A percentile compares a stretch with the other conserved stretches of the same genome.
These are phyloP conservation scores for Nicotiana tabacum DNA, from an alignment of 257 asterid genomes.

Conservation along the genomic window DNA sequence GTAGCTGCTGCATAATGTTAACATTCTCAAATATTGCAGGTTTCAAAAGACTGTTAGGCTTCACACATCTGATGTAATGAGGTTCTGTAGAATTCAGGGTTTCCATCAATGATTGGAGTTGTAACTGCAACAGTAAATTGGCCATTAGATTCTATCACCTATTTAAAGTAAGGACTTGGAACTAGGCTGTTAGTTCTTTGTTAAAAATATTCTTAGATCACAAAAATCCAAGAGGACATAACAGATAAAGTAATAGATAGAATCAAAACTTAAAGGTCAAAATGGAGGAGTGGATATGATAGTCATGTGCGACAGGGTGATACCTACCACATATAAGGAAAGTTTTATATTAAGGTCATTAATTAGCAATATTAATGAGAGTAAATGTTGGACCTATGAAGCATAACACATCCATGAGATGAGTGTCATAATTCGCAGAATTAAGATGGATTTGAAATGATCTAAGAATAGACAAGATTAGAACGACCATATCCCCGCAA, in stretches of 20 bases:
- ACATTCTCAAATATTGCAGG: conserved; percentile 88
- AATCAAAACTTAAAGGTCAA: not conserved
- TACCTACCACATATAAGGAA: not conserved
- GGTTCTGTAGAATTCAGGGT: conserved; percentile 94
- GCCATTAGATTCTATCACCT: conserved; percentile 24
- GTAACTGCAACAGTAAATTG: conserved; percentile 52
- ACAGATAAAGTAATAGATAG: not conserved
- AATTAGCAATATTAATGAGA: not conserved
- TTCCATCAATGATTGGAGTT: conserved; percentile 96
- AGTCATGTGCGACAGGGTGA: not conserved
- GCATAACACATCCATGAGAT: not conserved
- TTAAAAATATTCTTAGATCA: not conserved
- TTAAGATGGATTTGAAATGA: not conserved
- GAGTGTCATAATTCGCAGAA: not conserved
- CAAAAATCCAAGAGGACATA: conserved; percentile 7
- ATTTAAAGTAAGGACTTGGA: conserved; percentile 11
- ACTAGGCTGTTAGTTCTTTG: not conserved
- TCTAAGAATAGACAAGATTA: not conserved
- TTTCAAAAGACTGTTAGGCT: conserved; percentile 91
- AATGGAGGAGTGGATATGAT: not conserved
- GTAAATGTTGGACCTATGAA: not conserved
- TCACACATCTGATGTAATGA: conserved; percentile 96
- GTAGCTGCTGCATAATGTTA: conserved; percentile 91
- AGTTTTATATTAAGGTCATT: not conserved
- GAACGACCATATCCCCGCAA: not conserved